Base-by-base conservation (phyloP, 306 rosid genomes). In the Nissolia schottii region DNA sequence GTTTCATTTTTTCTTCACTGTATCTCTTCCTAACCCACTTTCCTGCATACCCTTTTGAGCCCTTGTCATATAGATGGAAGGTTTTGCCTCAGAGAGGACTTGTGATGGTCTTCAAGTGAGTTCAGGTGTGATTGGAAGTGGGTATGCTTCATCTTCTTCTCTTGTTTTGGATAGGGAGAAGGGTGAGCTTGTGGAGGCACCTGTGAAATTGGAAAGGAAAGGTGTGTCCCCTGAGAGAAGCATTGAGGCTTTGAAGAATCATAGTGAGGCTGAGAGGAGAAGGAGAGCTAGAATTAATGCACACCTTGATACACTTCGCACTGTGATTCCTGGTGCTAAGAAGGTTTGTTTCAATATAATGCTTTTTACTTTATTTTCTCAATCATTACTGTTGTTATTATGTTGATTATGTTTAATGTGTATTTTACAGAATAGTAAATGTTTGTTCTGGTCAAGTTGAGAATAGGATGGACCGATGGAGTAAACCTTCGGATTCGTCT, bases 231-330 rank as follows among this genome's bases (percentile, higher is more conserved):
- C 85, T 22, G 92, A 90, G 85, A 88, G 94, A 80, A 90, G 73
- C 40, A 19, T 77, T 32, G 84, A 77, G 15, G 96, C 93, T 59
- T 70, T 88, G 86, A 90, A 60, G 88, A 90, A 81, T 18, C 96
- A 90, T 64, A 83, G 93, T 46, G 96, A 90, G 43, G 96, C 94
- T 1, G 94, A 90, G 67, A 59, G 83, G 24, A 76, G 89, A 20
- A 88, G 96, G 19, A 87, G 96, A 75, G 88, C 90, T 0, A 82
- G 96, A 70, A 88, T 90, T 43, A 90, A 88, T 76, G 65, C 85
- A 3, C 91, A 88, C 73, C 85, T 90, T 78, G 88, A 87, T 56
- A 78, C 88, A 0, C 93, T 90, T 75, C 85, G 93, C 25, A 67
- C 18, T 59, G 78, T 82, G 0, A 67, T 87, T 7, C 96, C 96